These are phyloP conservation scores for Novymonas esmeraldas DNA, from an alignment of 208 protist species.

Conservation along the genomic window DNA sequence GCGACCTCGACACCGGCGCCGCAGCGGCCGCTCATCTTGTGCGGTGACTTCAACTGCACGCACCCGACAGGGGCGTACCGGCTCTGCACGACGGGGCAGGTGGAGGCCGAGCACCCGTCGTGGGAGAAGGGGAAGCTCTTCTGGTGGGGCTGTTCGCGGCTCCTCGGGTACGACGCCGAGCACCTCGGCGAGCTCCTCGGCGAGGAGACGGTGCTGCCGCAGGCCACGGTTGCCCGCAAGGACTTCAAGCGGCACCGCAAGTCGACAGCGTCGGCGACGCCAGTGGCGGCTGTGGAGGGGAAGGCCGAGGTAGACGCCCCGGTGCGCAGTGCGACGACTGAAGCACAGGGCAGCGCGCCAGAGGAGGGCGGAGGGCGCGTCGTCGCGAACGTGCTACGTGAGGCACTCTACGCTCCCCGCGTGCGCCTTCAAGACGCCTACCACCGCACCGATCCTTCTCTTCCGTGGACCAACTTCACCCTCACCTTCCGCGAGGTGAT, in stretches of 20 bases:
- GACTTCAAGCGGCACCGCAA: constrained; percentile 10
- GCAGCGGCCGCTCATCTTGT: constrained; percentile 58
- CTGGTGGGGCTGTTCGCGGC: constrained; percentile 81
- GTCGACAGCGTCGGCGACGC: background rate
- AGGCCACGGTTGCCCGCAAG: constrained; percentile 13
- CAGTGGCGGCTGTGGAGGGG: background rate
- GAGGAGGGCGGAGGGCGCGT: constrained; percentile 1
- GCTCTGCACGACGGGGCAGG: constrained; percentile 77
- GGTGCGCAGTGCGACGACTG: background rate
- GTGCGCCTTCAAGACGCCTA: constrained; percentile 65
- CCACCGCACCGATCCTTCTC: constrained; percentile 46
- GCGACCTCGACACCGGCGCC: background rate
- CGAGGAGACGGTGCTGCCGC: constrained; percentile 17
- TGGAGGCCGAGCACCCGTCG: constrained; percentile 63
- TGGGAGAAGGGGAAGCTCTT: constrained; percentile 89
- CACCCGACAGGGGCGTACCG: constrained; percentile 78
- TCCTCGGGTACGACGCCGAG: constrained; percentile 64
- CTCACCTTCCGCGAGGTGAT: constrained; percentile 89
- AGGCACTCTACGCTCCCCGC: constrained; percentile 39
- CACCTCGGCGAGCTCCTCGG: constrained; percentile 36
- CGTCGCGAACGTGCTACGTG: constrained; percentile 45
- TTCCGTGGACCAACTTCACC: constrained; percentile 91
- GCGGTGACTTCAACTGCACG: constrained; percentile 91
- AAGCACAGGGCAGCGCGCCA: background rate
- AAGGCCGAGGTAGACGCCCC: too few species aligned